These are phyloP conservation scores for Trichoderma koningiopsis DNA, from an alignment of 2,329 filamentous ascomycete species.

Conservation along the genomic window DNA sequence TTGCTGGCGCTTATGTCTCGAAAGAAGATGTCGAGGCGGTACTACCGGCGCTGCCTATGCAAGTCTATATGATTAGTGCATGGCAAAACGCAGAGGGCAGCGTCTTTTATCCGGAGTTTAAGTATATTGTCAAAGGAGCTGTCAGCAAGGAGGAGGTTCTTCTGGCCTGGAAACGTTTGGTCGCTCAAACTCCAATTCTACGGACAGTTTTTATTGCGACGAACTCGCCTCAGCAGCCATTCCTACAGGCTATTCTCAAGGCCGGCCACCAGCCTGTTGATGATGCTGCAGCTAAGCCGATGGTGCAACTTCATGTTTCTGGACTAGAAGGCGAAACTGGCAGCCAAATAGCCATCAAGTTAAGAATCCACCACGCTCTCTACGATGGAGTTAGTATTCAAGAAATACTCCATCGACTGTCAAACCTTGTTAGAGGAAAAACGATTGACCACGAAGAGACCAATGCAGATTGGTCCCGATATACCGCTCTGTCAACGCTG, in stretches of 20 bases:
- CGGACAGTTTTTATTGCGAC: slow-evolving; percentile 67
- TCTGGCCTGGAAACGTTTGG: slow-evolving; percentile 63
- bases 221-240: slow-evolving; percentile 47
- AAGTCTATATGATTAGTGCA: slow-evolving; percentile 76
- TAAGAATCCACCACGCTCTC: slow-evolving; percentile 79
- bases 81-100: slow-evolving; percentile 70
- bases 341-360: slow-evolving; percentile 41
- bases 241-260: slow-evolving; percentile 64
- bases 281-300: not conserved
- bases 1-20: slow-evolving; percentile 46
- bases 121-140: slow-evolving; percentile 53
- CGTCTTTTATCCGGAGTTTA: slow-evolving; percentile 75
- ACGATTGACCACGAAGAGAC: not conserved
- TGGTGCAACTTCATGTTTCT: not conserved
- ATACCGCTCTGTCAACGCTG: slow-evolving; percentile 27
- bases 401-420: slow-evolving; percentile 53
- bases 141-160: slow-evolving; percentile 48
- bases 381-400: slow-evolving; percentile 85
- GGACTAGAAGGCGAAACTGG: slow-evolving; percentile 4
- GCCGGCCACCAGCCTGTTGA: not conserved
- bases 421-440: slow-evolving; percentile 25
- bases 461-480: slow-evolving; percentile 35
- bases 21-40: slow-evolving; percentile 54
- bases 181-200: slow-evolving; percentile 62
- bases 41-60: slow-evolving; percentile 73